Evolutionary conservation across 345 rosid species (phyloP).

Genomic region (Isatis tinctoria): DNA sequence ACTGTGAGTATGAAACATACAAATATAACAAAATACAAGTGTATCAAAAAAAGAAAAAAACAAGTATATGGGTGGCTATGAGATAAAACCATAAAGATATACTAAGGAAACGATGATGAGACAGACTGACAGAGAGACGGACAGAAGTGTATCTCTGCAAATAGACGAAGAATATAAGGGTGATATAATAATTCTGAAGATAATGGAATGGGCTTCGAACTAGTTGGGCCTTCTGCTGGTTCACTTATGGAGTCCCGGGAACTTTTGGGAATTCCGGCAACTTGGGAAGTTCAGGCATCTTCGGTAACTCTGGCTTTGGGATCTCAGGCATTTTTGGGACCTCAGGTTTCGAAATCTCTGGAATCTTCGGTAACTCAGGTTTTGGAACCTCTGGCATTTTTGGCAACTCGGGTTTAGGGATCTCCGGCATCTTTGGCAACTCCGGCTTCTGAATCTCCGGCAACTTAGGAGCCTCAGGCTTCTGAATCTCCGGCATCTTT

Average conservation of each 20-base stretch:
- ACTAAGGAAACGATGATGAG: neutral
- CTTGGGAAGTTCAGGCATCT: conserved; percentile 27
- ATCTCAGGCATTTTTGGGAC: conserved; percentile 17
- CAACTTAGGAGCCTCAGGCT: neutral
- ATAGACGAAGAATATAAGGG: neutral
- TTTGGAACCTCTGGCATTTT: conserved; percentile 12
- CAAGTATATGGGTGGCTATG: neutral
- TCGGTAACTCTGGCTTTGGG: neutral
- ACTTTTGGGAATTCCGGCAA: conserved; percentile 29
- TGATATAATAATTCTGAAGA: neutral
- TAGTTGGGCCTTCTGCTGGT: neutral
- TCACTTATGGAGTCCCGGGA: conserved; percentile 8
- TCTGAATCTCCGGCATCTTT: neutral
- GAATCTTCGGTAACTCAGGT: neutral
- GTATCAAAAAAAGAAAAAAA: neutral
- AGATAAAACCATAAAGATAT: neutral
- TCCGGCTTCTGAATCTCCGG: conserved; percentile 13
- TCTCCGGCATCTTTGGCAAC: neutral
- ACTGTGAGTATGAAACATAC: conserved; percentile 11
- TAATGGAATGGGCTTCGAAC: neutral
- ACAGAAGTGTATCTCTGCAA: neutral
- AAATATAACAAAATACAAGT: conserved; percentile 1
- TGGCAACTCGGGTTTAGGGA: conserved; percentile 10
- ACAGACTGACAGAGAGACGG: too few relatives aligned
- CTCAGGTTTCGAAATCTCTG: conserved; percentile 6